Percentiles rank a stretch among this genome's conserved stretches.
phyloP scores from a whole-genome alignment of 2,329 filamentous ascomycete species.

The Colletotrichum truncatum region DNA sequence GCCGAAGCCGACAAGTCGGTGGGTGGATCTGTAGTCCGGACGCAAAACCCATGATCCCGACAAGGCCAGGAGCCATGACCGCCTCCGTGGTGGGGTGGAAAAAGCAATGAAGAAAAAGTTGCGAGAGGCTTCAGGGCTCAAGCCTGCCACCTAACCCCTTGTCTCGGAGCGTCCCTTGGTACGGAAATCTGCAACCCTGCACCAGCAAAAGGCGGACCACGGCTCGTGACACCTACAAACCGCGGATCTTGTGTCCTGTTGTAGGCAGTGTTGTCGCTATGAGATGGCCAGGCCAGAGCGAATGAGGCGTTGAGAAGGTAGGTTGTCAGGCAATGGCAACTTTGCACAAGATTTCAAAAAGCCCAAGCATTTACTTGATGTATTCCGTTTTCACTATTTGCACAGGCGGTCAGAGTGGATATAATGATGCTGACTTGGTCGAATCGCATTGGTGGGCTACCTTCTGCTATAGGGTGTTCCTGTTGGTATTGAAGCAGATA shows the following conservation, averaged over 20 bases:
- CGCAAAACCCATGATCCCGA: conserved; percentile 11
- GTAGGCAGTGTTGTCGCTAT: neutral
- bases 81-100: conserved; percentile 4
- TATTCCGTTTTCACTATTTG: neutral
- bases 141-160: neutral
- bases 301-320: neutral
- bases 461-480: conserved; percentile 7
- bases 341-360: neutral
- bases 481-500: conserved; percentile 13
- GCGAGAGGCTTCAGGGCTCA: conserved; percentile 11
- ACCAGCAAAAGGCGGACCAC: neutral
- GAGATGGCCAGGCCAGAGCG: neutral
- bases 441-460: conserved; percentile 1
- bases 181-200: conserved; percentile 13
- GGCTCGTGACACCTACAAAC: neutral
- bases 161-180: conserved; percentile 21
- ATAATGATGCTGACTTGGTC: neutral
- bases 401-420: neutral
- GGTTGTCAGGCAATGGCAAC: neutral
- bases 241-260: neutral
- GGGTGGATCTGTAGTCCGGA: conserved; percentile 5
- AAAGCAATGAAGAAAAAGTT: conserved; percentile 19
- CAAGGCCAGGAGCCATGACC: neutral
- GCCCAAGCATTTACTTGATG: neutral
- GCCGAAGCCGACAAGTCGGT: neutral